Percentiles rank a stretch among this genome's conserved stretches.
phyloP scores from a whole-genome alignment of 2,329 filamentous ascomycete species.

The Dryadomyces quercus-mongolicae region DNA sequence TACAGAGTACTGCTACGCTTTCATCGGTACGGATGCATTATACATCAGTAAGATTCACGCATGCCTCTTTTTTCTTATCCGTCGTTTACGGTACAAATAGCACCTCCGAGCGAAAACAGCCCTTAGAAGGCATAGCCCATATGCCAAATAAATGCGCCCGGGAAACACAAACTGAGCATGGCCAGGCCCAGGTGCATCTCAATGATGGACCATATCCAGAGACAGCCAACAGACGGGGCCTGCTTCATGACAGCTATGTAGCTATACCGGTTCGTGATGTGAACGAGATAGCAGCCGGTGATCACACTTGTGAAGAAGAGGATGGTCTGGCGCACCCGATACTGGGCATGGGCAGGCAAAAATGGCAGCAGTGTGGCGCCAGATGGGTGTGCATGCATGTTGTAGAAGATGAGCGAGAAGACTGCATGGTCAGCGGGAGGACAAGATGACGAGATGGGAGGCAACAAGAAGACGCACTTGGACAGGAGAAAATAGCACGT shows the following conservation, averaged over 20 bases:
- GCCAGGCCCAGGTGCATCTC: conserved; percentile 67
- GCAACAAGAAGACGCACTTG: conserved; percentile 24
- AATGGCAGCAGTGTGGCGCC: conserved; percentile 36
- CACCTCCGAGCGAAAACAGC: neutral
- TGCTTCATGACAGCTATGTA: conserved; percentile 89
- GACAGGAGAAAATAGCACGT: conserved; percentile 39
- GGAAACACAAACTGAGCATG: conserved; percentile 36
- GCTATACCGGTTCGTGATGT: conserved; percentile 65
- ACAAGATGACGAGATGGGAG: neutral
- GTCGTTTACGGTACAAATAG: neutral
- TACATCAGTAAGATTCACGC: too few relatives aligned
- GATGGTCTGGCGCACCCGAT: conserved; percentile 39
- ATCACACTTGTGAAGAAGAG: conserved; percentile 51
- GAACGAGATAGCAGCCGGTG: conserved; percentile 67
- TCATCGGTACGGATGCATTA: too few relatives aligned
- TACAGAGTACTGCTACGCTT: too few relatives aligned
- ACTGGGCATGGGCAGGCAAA: conserved; percentile 33
- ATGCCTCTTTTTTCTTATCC: neutral
- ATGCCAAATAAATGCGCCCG: conserved; percentile 32
- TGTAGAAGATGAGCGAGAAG: conserved; percentile 42
- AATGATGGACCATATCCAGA: conserved; percentile 90
- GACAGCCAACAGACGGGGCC: conserved; percentile 73
- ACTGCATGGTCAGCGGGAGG: conserved; percentile 24
- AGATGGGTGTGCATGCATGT: conserved; percentile 40
- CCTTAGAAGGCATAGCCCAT: conserved; percentile 29